Evolutionary conservation across 805 yeast species (phyloP).

Genomic region (Phaffomyces thermotolerans): DNA sequence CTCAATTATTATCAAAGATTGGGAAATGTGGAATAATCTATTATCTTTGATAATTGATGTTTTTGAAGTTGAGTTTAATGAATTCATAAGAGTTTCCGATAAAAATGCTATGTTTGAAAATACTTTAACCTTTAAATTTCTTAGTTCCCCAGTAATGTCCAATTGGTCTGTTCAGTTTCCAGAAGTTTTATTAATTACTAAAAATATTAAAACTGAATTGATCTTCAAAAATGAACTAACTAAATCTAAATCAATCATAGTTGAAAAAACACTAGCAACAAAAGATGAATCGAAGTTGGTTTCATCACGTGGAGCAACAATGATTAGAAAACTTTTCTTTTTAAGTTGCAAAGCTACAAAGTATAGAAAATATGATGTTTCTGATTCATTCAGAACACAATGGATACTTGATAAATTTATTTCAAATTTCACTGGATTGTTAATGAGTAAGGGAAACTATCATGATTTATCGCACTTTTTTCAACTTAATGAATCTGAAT

Average conservation of each 20-base stretch:
- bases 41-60: constrained; percentile 15
- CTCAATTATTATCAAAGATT: constrained; percentile 8
- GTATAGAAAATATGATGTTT: neutral
- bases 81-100: neutral
- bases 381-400: neutral
- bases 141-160: constrained; percentile 9
- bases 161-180: constrained; percentile 8
- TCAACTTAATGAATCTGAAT: constrained; percentile 6
- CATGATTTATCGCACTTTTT: constrained; percentile 15
- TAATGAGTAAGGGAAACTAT: constrained; percentile 6
- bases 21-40: constrained; percentile 20
- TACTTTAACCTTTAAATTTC: constrained; percentile 7
- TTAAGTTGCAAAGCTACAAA: constrained; percentile 1
- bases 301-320: constrained; percentile 5
- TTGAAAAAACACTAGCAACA: neutral
- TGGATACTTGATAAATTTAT: neutral
- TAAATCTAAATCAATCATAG: constrained; percentile 11
- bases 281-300: neutral
- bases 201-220: constrained; percentile 1
- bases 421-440: neutral
- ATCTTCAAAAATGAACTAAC: constrained; percentile 15
- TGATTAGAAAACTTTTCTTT: constrained; percentile 7
- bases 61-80: constrained; percentile 8
- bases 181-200: constrained; percentile 10
- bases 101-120: constrained; percentile 1